Percentiles rank a stretch among this genome's conserved stretches.
These are phyloP conservation scores for Flaveria brownii DNA, from an alignment of 129 eudicot genomes.

Conservation along the genomic window DNA sequence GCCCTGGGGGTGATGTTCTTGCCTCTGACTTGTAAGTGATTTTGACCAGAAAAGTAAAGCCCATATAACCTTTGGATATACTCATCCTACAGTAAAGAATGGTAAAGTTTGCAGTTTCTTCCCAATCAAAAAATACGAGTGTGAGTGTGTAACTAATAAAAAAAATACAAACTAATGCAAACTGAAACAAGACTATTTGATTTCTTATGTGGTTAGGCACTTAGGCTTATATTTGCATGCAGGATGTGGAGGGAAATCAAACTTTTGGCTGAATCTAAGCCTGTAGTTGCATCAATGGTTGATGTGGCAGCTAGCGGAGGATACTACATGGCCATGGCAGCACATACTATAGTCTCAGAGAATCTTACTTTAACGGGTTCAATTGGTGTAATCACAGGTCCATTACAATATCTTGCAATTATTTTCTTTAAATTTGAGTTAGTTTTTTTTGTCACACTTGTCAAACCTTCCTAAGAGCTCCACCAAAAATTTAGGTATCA, in stretches of 20 bases:
- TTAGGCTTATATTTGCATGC: slow-evolving; percentile 7
- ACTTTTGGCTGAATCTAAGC: slow-evolving; percentile 65
- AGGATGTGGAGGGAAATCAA: slow-evolving; percentile 96
- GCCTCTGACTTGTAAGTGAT: slow-evolving; percentile 86
- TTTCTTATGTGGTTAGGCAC: not conserved
- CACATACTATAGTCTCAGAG: slow-evolving; percentile 71
- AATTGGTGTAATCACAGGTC: slow-evolving; percentile 79
- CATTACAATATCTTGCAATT: slow-evolving; percentile 3
- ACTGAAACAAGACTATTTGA: not conserved
- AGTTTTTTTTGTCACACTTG: not conserved
- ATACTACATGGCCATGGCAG: slow-evolving; percentile 97
- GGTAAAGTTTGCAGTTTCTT: not conserved
- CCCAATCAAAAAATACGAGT: too few species aligned
- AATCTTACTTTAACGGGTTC: slow-evolving; percentile 88
- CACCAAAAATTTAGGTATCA: not conserved
- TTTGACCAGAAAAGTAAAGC: slow-evolving; percentile 8
- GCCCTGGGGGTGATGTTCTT: slow-evolving; percentile 94
- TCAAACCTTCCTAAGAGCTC: not conserved
- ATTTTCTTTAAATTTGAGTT: not conserved
- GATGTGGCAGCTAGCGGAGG: slow-evolving; percentile 98
- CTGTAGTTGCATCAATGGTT: slow-evolving; percentile 93
- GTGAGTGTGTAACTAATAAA: too few species aligned
- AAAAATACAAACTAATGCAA: not conserved
- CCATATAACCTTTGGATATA: not conserved
- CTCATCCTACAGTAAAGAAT: not conserved